Base-by-base conservation (phyloP, 2,329 filamentous ascomycete genomes). In the Xylaria hypoxylon region DNA sequence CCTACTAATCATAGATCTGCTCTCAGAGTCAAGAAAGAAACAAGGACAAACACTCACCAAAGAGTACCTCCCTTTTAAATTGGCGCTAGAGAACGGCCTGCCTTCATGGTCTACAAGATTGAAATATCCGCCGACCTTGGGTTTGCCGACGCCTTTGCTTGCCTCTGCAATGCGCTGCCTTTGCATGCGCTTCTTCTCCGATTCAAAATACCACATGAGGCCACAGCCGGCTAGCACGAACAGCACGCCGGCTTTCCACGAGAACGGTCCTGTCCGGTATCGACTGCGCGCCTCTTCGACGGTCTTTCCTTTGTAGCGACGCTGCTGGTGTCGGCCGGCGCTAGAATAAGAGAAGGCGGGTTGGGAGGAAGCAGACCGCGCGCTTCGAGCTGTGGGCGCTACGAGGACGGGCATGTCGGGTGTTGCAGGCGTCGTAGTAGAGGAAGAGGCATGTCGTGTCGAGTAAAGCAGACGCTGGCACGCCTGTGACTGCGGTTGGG, bases 81-180 rank as follows among this genome's bases (percentile, higher is more conserved):
- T 89, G 77, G 90, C 86, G 74, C 91, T 91, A 2, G 91, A 92
- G 73, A 97, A 94, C 42, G 85, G 84, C 62, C 89, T 87, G 56
- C 94, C 94, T 69, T 97, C 83, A 74, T 97, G 90, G 80, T 98
- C 93, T 44, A 91, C 82, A 73, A 99, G 82, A 70, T 89, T 84
- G 78, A 99, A 98, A 0, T 89, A 84, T 0, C 96, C 96, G 62
- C 96, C 96, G 59, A 99, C 94, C 83, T 97, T 96, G 38, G 96
- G 96, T 77, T 88, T 90, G 1, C 96, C 96, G 5, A 97, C 90
- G 11, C 95, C 94, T 82, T 99, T 99, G 71, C 91, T 92, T 73
- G 95, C 92, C 77, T 98, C 94, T 7, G 94, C 94, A 72, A 97
- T 88, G 63, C 94, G 87, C 83, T 94, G 92, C 69, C 94, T 88